These are phyloP conservation scores for Dactylellina cionopaga DNA, from an alignment of 2,329 filamentous ascomycete species.

Conservation along the genomic window DNA sequence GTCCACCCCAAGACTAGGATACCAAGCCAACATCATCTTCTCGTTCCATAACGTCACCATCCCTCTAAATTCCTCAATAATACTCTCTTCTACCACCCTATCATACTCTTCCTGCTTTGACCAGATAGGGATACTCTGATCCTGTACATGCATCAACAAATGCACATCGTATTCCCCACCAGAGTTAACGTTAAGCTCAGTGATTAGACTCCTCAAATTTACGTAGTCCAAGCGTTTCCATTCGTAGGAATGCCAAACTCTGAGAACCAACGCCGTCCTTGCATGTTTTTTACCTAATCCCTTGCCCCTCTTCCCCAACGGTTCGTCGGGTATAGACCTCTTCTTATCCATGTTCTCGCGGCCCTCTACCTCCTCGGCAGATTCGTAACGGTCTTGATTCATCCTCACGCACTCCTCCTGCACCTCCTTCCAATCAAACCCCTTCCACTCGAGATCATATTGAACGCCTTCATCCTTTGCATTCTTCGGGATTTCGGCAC, in stretches of 20 bases:
- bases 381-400: constrained; percentile 69
- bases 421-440: constrained; percentile 67
- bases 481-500: constrained; percentile 63
- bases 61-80: constrained; percentile 85
- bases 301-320: constrained; percentile 21
- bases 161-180: constrained; percentile 89
- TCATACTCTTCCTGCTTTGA: constrained; percentile 76
- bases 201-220: constrained; percentile 83
- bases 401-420: constrained; percentile 68
- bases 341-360: background rate
- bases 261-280: constrained; percentile 80
- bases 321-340: constrained; percentile 57
- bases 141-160: constrained; percentile 84
- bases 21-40: constrained; percentile 88
- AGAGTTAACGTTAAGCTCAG: constrained; percentile 80
- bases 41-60: constrained; percentile 94
- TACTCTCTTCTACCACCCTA: constrained; percentile 72
- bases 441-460: constrained; percentile 67
- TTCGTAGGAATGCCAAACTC: constrained; percentile 81
- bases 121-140: constrained; percentile 79
- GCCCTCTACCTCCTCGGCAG: background rate
- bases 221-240: constrained; percentile 84
- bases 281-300: constrained; percentile 55
- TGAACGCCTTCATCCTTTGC: constrained; percentile 23
- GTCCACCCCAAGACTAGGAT: constrained; percentile 79